phyloP scores from a whole-genome alignment of 2,329 filamentous ascomycete species.

The Diplocarpon mali region DNA sequence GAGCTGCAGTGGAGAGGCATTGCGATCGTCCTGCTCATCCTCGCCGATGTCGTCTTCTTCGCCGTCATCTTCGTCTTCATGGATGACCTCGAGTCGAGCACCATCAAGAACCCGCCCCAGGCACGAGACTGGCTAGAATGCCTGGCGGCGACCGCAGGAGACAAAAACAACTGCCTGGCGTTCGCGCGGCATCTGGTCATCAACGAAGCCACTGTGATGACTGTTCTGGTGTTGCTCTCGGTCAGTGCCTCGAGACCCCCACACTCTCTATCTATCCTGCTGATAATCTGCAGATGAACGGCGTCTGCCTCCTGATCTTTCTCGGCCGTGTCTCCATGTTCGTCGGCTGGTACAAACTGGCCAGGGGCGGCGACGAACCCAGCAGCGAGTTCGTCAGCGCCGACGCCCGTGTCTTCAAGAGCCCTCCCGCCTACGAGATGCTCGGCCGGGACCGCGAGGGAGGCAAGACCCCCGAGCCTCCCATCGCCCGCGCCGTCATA shows the following conservation, averaged over 20 bases:
- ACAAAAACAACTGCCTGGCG: conserved; percentile 56
- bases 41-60: conserved; percentile 89
- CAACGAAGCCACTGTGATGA: conserved; percentile 64
- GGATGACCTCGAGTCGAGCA: conserved; percentile 45
- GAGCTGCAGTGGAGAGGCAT: conserved; percentile 93
- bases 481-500: conserved; percentile 14
- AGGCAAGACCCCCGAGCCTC: conserved; percentile 23
- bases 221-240: conserved; percentile 72
- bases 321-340: conserved; percentile 80
- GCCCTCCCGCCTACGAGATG: conserved; percentile 68
- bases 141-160: conserved; percentile 43
- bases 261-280: conserved; percentile 7
- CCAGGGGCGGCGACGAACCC: conserved; percentile 36
- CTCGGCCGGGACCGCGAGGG: conserved; percentile 36
- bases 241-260: conserved; percentile 37
- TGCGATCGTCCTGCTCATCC: conserved; percentile 77
- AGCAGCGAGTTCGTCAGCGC: conserved; percentile 81
- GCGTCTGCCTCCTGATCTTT: conserved; percentile 74
- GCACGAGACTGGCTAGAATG: conserved; percentile 61
- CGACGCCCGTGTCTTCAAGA: conserved; percentile 54
- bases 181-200: conserved; percentile 54
- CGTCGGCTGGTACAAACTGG: conserved; percentile 65
- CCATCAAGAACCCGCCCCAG: conserved; percentile 30
- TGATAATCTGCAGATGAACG: conserved; percentile 51
- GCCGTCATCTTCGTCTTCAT: conserved; percentile 82